Base-by-base conservation (phyloP, 768 basidiomycete species). In the Phanerodontia chrysosporium region DNA sequence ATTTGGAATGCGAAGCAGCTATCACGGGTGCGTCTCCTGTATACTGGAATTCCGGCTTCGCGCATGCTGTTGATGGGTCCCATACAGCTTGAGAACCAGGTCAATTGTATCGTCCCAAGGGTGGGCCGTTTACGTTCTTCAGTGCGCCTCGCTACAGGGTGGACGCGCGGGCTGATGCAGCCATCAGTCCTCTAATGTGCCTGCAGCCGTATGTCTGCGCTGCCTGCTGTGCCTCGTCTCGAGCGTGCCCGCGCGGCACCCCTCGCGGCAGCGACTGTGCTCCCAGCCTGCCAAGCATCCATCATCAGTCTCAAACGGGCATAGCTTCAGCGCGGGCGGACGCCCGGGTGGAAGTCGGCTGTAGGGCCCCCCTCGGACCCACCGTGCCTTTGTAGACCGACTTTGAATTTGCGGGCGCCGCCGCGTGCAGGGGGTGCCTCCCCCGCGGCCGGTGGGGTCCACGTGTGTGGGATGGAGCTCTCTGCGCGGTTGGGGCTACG, bases 271-370 rank as follows among this genome's bases (percentile, higher is more conserved):
- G 30, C 45, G 29, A 44, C 4, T 45, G 35, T 18, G 30, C 32
- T 18, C 4, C 39, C 39, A 36, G 36, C 30, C 28, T 54, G 58
- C 51, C 51, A 59, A 59, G 53, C 53, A 56, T 46, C 54, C 59
- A 60, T 60, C 59, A 60, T 60, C 59, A 60, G 44, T 25, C 58
- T 51, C 22, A 48, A 52, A 55, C 25, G 42, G 59, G 59, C 35
- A 52, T 60, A 60, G 59, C 56, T 49, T 48, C 53, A 14, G 25
- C 51, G 18, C 35, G 28, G 25, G 29, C 45, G 35, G 48, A 60
- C 54, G 59, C 54, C 59, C 59, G 52, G 59, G 45, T 60, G 52
- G 48, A 57, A 57, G 29, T 57, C 56, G 56, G 56, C 56, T 35
- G 58, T 55, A 42, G 52, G 16, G 32, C 32, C 45, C n/a, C 25